Conservation (phyloP, 1,139 yeast genomes). For the Dujonia santamariae region DNA sequence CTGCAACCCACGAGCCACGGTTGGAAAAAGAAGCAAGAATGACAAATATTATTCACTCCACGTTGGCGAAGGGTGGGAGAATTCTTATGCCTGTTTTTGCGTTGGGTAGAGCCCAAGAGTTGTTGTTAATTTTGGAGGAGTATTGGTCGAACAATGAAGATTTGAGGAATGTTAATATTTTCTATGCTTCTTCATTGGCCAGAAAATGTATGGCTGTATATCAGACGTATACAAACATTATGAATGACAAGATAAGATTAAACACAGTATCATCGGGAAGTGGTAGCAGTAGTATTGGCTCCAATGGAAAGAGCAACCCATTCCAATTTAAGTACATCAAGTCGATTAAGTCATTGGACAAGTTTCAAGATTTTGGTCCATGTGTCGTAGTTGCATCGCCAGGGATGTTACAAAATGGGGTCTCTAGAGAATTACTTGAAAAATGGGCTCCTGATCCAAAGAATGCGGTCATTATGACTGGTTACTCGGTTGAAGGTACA, state of each 20-base stretch:
- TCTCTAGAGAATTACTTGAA: constrained; percentile 85
- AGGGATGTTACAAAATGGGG: constrained; percentile 96
- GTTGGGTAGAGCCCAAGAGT: constrained; percentile 93
- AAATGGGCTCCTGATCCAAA: constrained; percentile 98
- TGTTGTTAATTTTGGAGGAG: constrained; percentile 84
- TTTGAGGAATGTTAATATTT: constrained; percentile 76
- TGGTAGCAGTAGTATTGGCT: constrained; percentile 19
- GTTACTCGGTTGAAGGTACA: constrained; percentile 97
- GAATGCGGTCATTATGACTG: constrained; percentile 84
- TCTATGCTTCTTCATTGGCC: constrained; percentile 90
- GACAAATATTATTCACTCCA: constrained; percentile 79
- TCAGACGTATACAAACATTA: constrained; percentile 93
- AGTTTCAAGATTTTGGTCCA: constrained; percentile 90
- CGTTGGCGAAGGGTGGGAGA: constrained; percentile 86
- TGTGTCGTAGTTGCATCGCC: constrained; percentile 97
- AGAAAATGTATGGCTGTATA: constrained; percentile 96
- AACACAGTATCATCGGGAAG: constrained; percentile 65
- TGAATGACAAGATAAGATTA: constrained; percentile 87
- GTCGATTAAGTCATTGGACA: constrained; percentile 74
- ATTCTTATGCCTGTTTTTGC: constrained; percentile 94
- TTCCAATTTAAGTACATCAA: constrained; percentile 85
- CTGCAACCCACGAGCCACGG: constrained; percentile 94
- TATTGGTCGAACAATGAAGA: constrained; percentile 89
- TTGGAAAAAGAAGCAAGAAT: constrained; percentile 78
- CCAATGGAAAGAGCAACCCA: constrained; percentile 56